Evolutionary conservation across 495 filamentous ascomycete species (phyloP).

Genomic region (Tuber aestivum): DNA sequence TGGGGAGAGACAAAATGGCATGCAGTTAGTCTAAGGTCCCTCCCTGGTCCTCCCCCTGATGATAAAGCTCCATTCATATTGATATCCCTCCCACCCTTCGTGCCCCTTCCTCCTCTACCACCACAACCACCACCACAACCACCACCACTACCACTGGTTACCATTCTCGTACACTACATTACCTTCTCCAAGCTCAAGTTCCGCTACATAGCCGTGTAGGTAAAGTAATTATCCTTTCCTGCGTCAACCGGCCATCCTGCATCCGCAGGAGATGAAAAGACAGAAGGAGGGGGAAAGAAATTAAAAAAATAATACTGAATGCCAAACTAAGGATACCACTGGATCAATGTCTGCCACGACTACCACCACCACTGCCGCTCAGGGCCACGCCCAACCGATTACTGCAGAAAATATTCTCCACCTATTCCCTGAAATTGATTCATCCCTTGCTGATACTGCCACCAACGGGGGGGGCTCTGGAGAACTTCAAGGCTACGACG

Average conservation of each 20-base stretch:
- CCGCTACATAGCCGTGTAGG: not conserved
- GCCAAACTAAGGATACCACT: not conserved
- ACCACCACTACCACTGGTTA: not conserved
- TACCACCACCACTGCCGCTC: slow-evolving; percentile 45
- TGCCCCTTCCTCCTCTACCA: not conserved
- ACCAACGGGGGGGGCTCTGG: slow-evolving; percentile 41
- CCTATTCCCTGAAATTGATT: slow-evolving; percentile 93
- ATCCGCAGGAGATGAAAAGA: not conserved
- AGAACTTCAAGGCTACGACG: slow-evolving; percentile 82
- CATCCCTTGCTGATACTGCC: slow-evolving; percentile 52
- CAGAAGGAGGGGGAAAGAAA: not conserved
- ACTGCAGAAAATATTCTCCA: slow-evolving; percentile 80
- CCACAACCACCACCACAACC: not conserved
- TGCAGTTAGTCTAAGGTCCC: too few species aligned
- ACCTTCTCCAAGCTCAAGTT: not conserved
- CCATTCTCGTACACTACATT: not conserved
- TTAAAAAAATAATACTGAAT: not conserved
- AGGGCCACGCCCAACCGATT: slow-evolving; percentile 49
- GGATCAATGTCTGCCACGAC: slow-evolving; percentile 42
- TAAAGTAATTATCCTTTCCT: slow-evolving; percentile 2
- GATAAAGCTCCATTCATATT: not conserved
- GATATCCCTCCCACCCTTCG: not conserved
- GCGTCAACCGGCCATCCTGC: not conserved
- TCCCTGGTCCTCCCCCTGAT: not conserved
- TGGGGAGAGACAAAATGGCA: not conserved